A percentile compares a stretch with the other conserved stretches of the same genome.
These are phyloP conservation scores for Nakazawaea ernobii DNA, from an alignment of 805 yeast species.

Conservation along the genomic window DNA sequence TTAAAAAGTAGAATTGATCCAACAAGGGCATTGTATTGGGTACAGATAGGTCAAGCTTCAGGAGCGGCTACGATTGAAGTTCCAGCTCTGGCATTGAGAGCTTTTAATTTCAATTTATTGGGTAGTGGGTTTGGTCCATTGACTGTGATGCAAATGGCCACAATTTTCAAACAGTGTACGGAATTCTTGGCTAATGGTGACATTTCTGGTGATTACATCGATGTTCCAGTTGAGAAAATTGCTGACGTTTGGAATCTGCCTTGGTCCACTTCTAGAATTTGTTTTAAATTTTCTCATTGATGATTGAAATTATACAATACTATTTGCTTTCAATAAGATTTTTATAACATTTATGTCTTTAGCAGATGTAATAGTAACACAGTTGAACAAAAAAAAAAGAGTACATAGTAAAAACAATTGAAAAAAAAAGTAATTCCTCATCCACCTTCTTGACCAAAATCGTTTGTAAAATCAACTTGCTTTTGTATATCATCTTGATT, in stretches of 20 bases:
- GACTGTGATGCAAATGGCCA: background rate
- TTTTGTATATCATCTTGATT: slow-evolving; percentile 75
- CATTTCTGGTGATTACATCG: background rate
- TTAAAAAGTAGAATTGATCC: background rate
- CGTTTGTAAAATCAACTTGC: slow-evolving; percentile 85
- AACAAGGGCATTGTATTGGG: background rate
- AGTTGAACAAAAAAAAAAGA: background rate
- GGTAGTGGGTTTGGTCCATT: slow-evolving; percentile 3
- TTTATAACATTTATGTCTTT: no score
- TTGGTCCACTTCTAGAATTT: slow-evolving; percentile 1
- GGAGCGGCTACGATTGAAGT: background rate
- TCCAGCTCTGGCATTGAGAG: background rate
- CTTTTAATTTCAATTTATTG: background rate
- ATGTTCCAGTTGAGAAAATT: background rate
- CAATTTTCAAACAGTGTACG: background rate
- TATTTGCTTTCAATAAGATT: background rate
- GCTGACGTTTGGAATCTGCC: slow-evolving; percentile 1
- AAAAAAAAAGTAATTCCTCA: slow-evolving; percentile 23
- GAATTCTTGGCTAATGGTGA: background rate
- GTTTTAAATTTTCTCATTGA: background rate
- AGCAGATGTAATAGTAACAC: background rate
- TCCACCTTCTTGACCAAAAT: slow-evolving; percentile 97
- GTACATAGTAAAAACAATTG: background rate
- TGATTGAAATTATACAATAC: background rate
- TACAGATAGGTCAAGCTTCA: background rate